Evolutionary conservation across 2,329 filamentous ascomycete species (phyloP).

Genomic region (Fusarium sp.): DNA sequence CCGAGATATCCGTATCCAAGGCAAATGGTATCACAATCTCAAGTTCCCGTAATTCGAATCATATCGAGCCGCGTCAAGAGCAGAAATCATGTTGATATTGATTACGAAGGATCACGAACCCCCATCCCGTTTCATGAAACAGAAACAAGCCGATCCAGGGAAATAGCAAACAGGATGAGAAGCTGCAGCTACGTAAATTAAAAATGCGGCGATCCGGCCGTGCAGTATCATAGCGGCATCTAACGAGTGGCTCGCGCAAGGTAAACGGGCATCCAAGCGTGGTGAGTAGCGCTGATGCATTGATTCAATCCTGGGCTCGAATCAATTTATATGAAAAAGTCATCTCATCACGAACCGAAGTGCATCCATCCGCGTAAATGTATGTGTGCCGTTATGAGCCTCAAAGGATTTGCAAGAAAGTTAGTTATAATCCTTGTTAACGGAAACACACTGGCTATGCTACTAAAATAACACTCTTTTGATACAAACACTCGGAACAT

Average conservation of each 20-base stretch:
- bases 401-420: neutral
- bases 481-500: slow-evolving; percentile 4
- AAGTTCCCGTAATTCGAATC: neutral
- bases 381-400: neutral
- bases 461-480: slow-evolving; percentile 10
- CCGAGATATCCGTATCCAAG: neutral
- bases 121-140: slow-evolving; percentile 30
- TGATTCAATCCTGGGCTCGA: slow-evolving; percentile 19
- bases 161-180: slow-evolving; percentile 13
- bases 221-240: slow-evolving; percentile 8
- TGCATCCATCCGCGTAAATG: neutral
- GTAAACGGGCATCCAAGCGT: neutral
- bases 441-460: slow-evolving; percentile 10
- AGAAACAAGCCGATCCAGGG: slow-evolving; percentile 24
- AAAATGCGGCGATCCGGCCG: slow-evolving; percentile 10
- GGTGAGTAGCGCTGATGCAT: slow-evolving; percentile 11
- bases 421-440: slow-evolving; percentile 2
- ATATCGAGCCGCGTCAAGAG: neutral
- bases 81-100: neutral
- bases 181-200: slow-evolving; percentile 5
- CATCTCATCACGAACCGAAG: neutral
- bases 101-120: slow-evolving; percentile 16
- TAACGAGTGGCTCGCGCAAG: neutral
- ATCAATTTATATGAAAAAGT: slow-evolving; percentile 23
- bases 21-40: neutral